Conservation (phyloP, 345 rosid genomes). For the Pistacia vera region DNA sequence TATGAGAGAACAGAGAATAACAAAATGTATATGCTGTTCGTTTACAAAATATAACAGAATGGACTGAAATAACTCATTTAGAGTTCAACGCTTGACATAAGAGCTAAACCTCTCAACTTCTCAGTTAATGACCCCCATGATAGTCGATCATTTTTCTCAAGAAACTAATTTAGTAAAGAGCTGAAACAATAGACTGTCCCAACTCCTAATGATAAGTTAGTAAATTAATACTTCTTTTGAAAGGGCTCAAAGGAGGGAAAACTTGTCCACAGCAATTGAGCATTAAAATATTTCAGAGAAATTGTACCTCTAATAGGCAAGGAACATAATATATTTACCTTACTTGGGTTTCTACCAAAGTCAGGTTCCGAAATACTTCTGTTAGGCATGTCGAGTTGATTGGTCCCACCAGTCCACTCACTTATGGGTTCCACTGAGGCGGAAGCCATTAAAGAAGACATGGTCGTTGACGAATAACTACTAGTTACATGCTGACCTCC, state of each 20-base stretch:
- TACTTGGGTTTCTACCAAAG: constrained; percentile 57
- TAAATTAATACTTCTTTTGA: constrained; percentile 1
- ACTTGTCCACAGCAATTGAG: not conserved
- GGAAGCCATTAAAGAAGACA: constrained; percentile 54
- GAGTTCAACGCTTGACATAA: not conserved
- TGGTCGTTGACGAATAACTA: constrained; percentile 56
- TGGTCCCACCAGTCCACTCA: constrained; percentile 47
- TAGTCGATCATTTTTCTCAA: too few species aligned
- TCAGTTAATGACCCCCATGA: not conserved
- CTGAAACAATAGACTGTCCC: not conserved
- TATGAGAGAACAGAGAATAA: too few species aligned
- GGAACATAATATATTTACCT: constrained; percentile 37
- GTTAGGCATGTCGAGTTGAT: constrained; percentile 39
- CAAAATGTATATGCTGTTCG: not conserved
- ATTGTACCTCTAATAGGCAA: not conserved
- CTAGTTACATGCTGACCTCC: constrained; percentile 39
- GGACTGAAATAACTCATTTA: not conserved
- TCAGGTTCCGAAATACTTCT: constrained; percentile 78
- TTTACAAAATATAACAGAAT: too few species aligned
- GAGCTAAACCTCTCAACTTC: not conserved
- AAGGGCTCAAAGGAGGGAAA: not conserved
- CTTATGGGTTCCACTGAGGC: constrained; percentile 56
- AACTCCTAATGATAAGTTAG: not conserved
- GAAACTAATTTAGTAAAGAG: too few species aligned
- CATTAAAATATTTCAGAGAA: not conserved